phyloP scores from a whole-genome alignment of 2,329 filamentous ascomycete genomes.

The Pezicula rhizophila region DNA sequence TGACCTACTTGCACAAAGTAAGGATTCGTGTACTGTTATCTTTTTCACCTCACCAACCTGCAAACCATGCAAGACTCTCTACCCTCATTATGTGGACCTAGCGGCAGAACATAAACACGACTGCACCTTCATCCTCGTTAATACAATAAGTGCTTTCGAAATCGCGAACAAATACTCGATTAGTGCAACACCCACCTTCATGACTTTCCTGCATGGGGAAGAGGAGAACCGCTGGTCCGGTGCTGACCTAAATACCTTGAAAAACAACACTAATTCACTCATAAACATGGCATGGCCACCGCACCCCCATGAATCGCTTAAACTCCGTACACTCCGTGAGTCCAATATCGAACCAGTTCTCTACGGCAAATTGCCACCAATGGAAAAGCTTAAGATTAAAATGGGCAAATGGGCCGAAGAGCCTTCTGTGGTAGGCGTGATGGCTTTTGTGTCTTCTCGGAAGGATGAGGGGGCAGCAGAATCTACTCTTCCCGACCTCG shows the following conservation, averaged over 20 bases:
- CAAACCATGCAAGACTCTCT: conserved; percentile 74
- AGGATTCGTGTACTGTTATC: conserved; percentile 66
- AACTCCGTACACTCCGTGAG: conserved; percentile 63
- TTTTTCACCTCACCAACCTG: conserved; percentile 93
- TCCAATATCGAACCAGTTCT: conserved; percentile 55
- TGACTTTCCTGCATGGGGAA: conserved; percentile 72
- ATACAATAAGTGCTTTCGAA: conserved; percentile 61
- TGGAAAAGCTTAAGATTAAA: conserved; percentile 76
- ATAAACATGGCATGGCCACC: conserved; percentile 68
- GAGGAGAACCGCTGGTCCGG: conserved; percentile 78
- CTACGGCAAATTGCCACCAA: conserved; percentile 73
- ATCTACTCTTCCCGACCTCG: conserved; percentile 65
- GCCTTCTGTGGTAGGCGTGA: conserved; percentile 56
- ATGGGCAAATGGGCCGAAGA: conserved; percentile 59
- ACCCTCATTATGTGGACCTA: conserved; percentile 75
- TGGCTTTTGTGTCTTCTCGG: conserved; percentile 64
- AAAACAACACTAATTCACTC: conserved; percentile 66
- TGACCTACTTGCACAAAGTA: conserved; percentile 50
- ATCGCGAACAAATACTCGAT: conserved; percentile 62
- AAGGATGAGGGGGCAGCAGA: conserved; percentile 53
- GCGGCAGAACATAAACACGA: conserved; percentile 66
- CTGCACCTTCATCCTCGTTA: conserved; percentile 74
- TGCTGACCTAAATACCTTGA: conserved; percentile 62
- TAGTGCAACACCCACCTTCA: conserved; percentile 78
- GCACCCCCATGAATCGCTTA: conserved; percentile 69